Base-by-base conservation (phyloP, 371 early-diverging fungal species). In the Polyrhizophydium stewartii region DNA sequence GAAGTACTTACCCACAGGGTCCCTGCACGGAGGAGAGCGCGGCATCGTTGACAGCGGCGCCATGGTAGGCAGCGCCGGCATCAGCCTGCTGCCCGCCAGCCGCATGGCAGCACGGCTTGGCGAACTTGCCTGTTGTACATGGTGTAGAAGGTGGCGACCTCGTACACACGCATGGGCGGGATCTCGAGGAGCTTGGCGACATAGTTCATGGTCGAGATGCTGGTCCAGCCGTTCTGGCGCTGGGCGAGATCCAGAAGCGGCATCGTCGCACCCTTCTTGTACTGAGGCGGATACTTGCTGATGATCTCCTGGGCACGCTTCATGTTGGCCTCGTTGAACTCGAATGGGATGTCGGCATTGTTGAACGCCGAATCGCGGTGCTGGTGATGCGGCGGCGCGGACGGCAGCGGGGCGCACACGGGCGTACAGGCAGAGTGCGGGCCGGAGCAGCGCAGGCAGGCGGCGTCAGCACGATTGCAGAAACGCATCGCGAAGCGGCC, bases 111-210 rank as follows among this genome's bases (percentile, higher is more conserved):
- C 12, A 47, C 7, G 12, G 21, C n/a, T n/a, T 7, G 9, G 6
- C 22, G 7, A 55, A 51, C 30, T 7, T 35, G 89, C 92, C 92
- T 85, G 85, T 97, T 96, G 82, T 89, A 98, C 98, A 98, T 97
- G 66, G 98, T 97, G 74, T 97, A 97, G 79, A 97, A 97, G 37
- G 97, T 96, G 31, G 98, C 98, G n/a, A 98, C 98, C 76, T 98
- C 97, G 75, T 97, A 97, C 49, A 98, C 97, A 64, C 98, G 89
- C 96, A 98, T 96, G 32, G 97, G 97, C 41, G 96, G 94, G 9
- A 97, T 89, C 68, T 97, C 95, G 38, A 95, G 78, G 60, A 94
- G 68, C 74, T 90, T 85, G 53, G 98, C 97, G 59, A 98, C 92
- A 66, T 93, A 85, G 76, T 98, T 95, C 98, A 98, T 98, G 43